These are phyloP conservation scores for Haematococcus sp. DNA, from an alignment of 139 green algal genomes.

Conservation along the genomic window DNA sequence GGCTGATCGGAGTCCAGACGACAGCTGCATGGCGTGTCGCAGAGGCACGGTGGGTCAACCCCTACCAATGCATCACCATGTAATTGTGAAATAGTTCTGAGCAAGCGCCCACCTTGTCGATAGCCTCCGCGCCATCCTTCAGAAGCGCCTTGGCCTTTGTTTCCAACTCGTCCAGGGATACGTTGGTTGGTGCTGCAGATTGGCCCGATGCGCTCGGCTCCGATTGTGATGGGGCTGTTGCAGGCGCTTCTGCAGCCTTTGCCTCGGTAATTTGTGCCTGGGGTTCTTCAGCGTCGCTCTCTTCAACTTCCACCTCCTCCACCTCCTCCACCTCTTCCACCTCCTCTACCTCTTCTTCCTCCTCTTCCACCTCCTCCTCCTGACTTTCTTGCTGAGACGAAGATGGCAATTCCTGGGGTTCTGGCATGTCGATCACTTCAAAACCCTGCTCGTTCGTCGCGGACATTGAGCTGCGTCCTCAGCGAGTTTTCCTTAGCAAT, in stretches of 20 bases:
- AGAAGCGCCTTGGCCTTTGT: neutral
- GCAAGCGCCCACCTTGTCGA: no score
- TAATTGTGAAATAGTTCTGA: no score
- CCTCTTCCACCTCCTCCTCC: no score
- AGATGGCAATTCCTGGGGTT: no score
- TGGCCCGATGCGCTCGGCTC: neutral
- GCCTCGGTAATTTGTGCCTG: neutral
- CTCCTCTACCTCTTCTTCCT: slow-evolving; percentile 19
- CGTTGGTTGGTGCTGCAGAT: neutral
- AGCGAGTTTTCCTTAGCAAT: no score
- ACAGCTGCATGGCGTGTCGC: neutral
- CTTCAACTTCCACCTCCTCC: slow-evolving; percentile 15
- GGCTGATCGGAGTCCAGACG: neutral
- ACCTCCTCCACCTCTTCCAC: slow-evolving; percentile 23
- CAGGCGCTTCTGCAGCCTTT: neutral
- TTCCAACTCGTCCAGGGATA: neutral
- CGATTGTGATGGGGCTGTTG: neutral
- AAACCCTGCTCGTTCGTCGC: no score
- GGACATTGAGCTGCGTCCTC: no score
- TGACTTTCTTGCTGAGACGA: no score
- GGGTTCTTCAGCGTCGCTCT: neutral
- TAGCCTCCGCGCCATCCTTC: no score
- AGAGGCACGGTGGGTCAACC: no score
- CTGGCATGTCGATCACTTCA: no score
- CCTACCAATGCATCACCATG: no score